phyloP scores from a whole-genome alignment of 2,329 filamentous ascomycete genomes.

The Juglanconis sp. region DNA sequence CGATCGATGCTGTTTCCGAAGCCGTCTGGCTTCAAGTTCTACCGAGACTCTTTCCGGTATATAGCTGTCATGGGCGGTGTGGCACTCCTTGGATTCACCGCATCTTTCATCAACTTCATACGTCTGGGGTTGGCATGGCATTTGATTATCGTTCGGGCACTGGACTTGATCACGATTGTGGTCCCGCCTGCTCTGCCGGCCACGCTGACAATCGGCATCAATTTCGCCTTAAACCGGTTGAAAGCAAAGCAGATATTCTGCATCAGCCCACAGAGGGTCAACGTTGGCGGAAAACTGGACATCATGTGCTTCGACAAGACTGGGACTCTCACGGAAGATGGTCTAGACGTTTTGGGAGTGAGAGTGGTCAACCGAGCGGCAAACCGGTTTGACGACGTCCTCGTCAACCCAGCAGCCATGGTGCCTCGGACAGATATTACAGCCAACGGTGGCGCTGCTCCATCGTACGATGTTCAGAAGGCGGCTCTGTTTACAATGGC shows the following conservation, averaged over 20 bases:
- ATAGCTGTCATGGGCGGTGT: slow-evolving; percentile 94
- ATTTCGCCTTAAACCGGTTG: slow-evolving; percentile 83
- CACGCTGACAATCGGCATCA: slow-evolving; percentile 93
- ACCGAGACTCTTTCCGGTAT: slow-evolving; percentile 94
- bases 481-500: slow-evolving; percentile 92
- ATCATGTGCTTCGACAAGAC: slow-evolving; percentile 99
- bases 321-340: slow-evolving; percentile 95
- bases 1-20: slow-evolving; percentile 99
- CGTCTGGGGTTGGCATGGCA: slow-evolving; percentile 81
- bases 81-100: slow-evolving; percentile 81
- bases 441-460: slow-evolving; percentile 24
- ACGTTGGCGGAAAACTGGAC: slow-evolving; percentile 93
- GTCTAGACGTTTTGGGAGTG: slow-evolving; percentile 87
- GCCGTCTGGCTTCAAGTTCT: slow-evolving; percentile 97
- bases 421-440: slow-evolving; percentile 40
- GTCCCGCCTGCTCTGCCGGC: slow-evolving; percentile 93
- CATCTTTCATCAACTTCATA: slow-evolving; percentile 90
- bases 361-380: slow-evolving; percentile 66
- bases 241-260: slow-evolving; percentile 93
- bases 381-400: slow-evolving; percentile 70
- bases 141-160: slow-evolving; percentile 83
- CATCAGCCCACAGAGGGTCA: slow-evolving; percentile 95
- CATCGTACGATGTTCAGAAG: slow-evolving; percentile 33
- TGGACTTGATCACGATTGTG: slow-evolving; percentile 96
- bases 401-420: slow-evolving; percentile 61